Conservation (phyloP, 2,329 filamentous ascomycete genomes). For the Fonsecaea erecta region DNA sequence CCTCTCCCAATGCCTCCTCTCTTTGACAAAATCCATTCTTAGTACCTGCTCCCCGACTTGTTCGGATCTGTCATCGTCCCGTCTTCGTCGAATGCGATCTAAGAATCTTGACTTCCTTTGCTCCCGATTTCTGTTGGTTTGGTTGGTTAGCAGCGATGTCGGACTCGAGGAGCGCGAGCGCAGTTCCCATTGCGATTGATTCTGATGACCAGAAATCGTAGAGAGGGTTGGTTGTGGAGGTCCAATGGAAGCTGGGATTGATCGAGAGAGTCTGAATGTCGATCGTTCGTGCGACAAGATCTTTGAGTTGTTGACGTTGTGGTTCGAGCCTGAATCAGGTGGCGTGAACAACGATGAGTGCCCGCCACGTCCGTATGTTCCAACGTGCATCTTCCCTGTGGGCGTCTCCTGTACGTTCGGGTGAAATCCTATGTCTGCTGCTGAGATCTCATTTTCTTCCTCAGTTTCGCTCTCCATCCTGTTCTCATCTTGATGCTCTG, state of each 20-base stretch:
- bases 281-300: not conserved
- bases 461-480: not conserved
- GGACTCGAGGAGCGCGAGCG: slow-evolving; percentile 26
- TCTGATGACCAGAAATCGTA: slow-evolving; percentile 35
- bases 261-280: not conserved
- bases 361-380: not conserved
- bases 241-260: slow-evolving; percentile 13
- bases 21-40: slow-evolving; percentile 49
- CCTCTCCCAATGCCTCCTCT: slow-evolving; percentile 47
- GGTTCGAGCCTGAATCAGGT: slow-evolving; percentile 19
- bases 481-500: slow-evolving; percentile 6
- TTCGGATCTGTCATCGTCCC: slow-evolving; percentile 47
- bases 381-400: slow-evolving; percentile 3
- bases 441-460: not conserved
- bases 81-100: slow-evolving; percentile 46
- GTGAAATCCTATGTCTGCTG: not conserved
- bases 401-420: slow-evolving; percentile 9
- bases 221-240: not conserved
- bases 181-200: slow-evolving; percentile 33
- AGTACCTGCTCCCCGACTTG: slow-evolving; percentile 50
- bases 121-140: slow-evolving; percentile 31
- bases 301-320: not conserved
- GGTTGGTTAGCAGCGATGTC: slow-evolving; percentile 20
- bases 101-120: slow-evolving; percentile 48
- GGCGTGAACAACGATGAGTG: slow-evolving; percentile 17